phyloP scores from a whole-genome alignment of 1,284 basidiomycete genomes.

The Pseudozyma sp. region DNA sequence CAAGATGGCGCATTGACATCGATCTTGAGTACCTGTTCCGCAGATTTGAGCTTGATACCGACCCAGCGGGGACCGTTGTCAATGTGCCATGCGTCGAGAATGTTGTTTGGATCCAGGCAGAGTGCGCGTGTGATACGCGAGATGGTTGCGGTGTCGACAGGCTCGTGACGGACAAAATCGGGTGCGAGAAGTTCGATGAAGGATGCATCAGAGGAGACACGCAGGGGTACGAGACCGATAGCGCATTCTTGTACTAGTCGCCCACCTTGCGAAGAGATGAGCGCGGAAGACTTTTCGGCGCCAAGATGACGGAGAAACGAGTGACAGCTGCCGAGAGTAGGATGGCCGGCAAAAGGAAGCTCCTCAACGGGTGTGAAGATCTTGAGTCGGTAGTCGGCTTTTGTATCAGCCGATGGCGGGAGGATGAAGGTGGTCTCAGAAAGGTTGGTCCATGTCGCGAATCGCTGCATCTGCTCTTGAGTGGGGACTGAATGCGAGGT shows the following conservation, averaged over 20 bases:
- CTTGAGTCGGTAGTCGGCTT: constrained; percentile 54
- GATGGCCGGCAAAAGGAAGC: constrained; percentile 63
- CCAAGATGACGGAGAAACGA: constrained; percentile 45
- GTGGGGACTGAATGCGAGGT: constrained; percentile 13
- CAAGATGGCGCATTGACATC: constrained; percentile 16
- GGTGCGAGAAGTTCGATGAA: constrained; percentile 48
- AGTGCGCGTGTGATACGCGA: constrained; percentile 27
- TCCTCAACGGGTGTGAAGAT: constrained; percentile 59
- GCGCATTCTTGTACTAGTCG: constrained; percentile 57
- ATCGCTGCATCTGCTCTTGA: constrained; percentile 48
- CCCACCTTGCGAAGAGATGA: constrained; percentile 15
- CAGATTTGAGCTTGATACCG: constrained; percentile 43
- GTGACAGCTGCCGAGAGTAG: constrained; percentile 58
- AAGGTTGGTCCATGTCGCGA: constrained; percentile 63
- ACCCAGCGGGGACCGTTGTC: constrained; percentile 63
- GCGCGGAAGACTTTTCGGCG: not conserved
- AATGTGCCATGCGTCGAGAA: constrained; percentile 50
- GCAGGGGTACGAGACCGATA: constrained; percentile 46
- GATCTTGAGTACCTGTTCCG: constrained; percentile 49
- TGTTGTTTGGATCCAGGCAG: constrained; percentile 17
- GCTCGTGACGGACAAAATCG: constrained; percentile 37
- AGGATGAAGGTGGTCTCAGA: constrained; percentile 63
- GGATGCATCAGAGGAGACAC: constrained; percentile 13
- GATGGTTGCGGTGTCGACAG: constrained; percentile 29
- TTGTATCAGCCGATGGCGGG: constrained; percentile 19